Conservation (phyloP, 345 rosid species). For the Pistacia vera region DNA sequence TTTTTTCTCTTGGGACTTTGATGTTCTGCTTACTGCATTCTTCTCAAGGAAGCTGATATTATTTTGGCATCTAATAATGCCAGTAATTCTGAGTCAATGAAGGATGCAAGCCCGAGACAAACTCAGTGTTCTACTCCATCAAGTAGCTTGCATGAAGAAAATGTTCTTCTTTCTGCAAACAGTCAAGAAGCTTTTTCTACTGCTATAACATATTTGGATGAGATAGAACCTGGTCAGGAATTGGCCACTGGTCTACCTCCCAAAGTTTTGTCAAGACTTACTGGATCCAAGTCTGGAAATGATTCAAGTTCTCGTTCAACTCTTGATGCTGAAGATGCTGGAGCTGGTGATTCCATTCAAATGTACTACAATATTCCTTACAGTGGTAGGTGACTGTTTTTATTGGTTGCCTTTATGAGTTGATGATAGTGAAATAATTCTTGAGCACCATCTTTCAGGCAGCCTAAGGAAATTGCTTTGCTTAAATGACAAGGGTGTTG, state of each 20-base stretch:
- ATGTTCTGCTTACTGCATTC: slow-evolving; percentile 7
- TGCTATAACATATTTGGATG: slow-evolving; percentile 22
- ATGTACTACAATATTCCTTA: slow-evolving; percentile 19
- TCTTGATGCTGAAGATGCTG: slow-evolving; percentile 24
- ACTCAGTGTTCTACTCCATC: slow-evolving; percentile 33
- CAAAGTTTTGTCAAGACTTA: slow-evolving; percentile 21
- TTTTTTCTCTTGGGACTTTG: not conserved
- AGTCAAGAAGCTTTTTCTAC: slow-evolving; percentile 28
- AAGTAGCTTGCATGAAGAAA: slow-evolving; percentile 39
- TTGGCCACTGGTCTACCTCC: slow-evolving; percentile 22
- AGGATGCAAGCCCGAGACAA: slow-evolving; percentile 31
- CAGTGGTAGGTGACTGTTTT: slow-evolving; percentile 31
- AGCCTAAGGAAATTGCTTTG: not conserved
- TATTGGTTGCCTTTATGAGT: slow-evolving; percentile 9
- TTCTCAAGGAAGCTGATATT: slow-evolving; percentile 16
- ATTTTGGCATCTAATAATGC: slow-evolving; percentile 25
- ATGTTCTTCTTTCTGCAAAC: slow-evolving; percentile 25
- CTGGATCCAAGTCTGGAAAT: slow-evolving; percentile 24
- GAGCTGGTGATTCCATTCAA: slow-evolving; percentile 28
- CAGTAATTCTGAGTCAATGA: slow-evolving; percentile 37
- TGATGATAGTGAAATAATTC: slow-evolving; percentile 7
- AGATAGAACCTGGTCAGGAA: slow-evolving; percentile 31
- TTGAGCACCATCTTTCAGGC: not conserved
- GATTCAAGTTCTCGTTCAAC: slow-evolving; percentile 31
- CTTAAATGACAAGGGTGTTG: not conserved